Conservation (phyloP, 106 monocot species). For the Agapanthus africanus region DNA sequence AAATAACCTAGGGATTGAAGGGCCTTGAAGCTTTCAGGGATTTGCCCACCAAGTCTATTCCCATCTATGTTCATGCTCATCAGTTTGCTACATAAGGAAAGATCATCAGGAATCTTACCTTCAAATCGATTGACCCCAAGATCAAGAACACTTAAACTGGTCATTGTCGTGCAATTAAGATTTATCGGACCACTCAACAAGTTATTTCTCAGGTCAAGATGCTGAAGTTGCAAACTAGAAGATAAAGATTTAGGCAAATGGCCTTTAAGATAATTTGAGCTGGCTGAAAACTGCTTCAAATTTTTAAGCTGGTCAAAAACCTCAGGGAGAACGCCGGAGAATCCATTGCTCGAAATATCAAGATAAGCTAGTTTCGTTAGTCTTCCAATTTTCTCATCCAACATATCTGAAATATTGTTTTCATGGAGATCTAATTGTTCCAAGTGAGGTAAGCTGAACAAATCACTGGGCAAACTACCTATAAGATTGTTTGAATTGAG, state of each 20-base stretch:
- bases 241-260: neutral
- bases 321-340: neutral
- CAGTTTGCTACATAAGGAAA: neutral
- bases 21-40: neutral
- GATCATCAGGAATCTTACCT: neutral
- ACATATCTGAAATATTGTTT: neutral
- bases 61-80: neutral
- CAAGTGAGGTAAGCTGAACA: neutral
- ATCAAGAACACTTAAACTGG: neutral
- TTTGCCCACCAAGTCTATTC: neutral
- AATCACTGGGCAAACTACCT: neutral
- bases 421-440: neutral
- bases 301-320: neutral
- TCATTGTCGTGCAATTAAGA: neutral
- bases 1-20: neutral
- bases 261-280: neutral
- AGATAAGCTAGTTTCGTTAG: neutral
- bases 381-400: neutral
- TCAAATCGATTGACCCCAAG: neutral
- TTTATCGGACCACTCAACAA: neutral
- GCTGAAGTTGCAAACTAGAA: neutral
- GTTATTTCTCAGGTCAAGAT: neutral
- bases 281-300: no score
- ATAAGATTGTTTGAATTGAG: constrained; percentile 12
- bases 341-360: neutral